Evolutionary conservation across 768 basidiomycete species (phyloP).

Genomic region (Chalciporus sphaerocephalus): DNA sequence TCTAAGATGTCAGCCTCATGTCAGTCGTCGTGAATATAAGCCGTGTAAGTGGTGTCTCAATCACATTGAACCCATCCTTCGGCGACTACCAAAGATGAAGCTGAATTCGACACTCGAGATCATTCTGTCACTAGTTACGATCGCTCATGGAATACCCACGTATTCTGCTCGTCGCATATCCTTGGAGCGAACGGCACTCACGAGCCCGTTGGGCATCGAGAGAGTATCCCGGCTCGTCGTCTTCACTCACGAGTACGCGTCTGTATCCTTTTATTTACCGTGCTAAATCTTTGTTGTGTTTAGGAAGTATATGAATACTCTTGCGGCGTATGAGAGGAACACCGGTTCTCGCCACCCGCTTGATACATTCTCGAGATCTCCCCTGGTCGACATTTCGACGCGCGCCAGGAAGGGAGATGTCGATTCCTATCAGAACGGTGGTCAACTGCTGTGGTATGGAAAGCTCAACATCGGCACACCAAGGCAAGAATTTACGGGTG

Average conservation of each 20-base stretch:
- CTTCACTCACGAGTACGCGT: conserved; percentile 7
- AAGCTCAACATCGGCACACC: conserved; percentile 45
- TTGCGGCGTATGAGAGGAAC: conserved; percentile 40
- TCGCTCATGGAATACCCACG: conserved; percentile 8
- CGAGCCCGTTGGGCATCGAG: background rate
- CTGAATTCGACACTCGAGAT: background rate
- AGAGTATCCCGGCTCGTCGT: background rate
- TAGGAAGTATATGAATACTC: conserved; percentile 42
- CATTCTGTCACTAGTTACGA: background rate
- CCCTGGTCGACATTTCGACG: background rate
- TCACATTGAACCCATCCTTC: background rate
- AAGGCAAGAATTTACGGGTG: conserved; percentile 35
- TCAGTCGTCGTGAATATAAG: conserved; percentile 6
- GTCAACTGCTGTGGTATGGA: conserved; percentile 37
- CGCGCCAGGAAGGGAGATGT: conserved; percentile 17
- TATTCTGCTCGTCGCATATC: conserved; percentile 3
- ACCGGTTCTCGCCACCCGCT: conserved; percentile 36
- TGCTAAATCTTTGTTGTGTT: background rate
- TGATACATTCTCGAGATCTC: conserved; percentile 7
- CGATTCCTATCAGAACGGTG: conserved; percentile 28
- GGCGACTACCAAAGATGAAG: conserved; percentile 7
- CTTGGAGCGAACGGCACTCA: background rate
- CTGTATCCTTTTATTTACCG: background rate
- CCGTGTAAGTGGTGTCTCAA: background rate
- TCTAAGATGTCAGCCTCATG: conserved; percentile 18